Evolutionary conservation across 2,329 filamentous ascomycete species (phyloP), one percentile per base, ranked within the genome.

Genomic region (Beauveria bassiana): DNA sequence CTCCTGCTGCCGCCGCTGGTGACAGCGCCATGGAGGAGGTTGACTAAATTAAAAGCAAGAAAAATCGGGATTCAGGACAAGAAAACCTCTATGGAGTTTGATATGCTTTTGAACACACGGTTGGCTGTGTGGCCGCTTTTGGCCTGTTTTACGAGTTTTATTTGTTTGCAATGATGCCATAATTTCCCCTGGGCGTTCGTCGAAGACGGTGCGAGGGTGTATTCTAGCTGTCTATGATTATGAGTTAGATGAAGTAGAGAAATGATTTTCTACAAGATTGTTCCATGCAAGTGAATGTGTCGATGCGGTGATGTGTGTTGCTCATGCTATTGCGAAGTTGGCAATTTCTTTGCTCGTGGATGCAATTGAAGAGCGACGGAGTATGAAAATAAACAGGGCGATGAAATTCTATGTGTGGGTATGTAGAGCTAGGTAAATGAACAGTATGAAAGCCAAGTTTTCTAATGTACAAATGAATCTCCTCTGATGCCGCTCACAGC

Each of bases 1-100:
- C 75, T 53, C 74, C 78, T 65, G 78, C 76, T 63, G 79, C 80
- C 66, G 84, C 85, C 76, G 80, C 88, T 67, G 89, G 88, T 70
- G 92, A 96, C 86, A 96, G 89, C 81, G 88, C 93, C 77, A 99
- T 99, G 95, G 95, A 99, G 87, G 95, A 99, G 87, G 95, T 99
- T 76, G 95, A 99, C 86, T 99, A 96, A 82, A 72, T 67, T 63
- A 50, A 46, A 65, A 61, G 60, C 51, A 62, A 65, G 57, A 64
- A 64, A 66, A 68, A 70, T 71, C 65, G 70, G 71, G 71, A 74
- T 70, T 74, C 72, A 72, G 67, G 66, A 68, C 54, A 64, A 67
- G 64, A 75, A 76, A 75, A 75, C 71, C 74, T 73, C 66, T 67
- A 70, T 66, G 75, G 75, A 77, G 75, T 78, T 78, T 73, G 70